These are phyloP conservation scores for Vanrija sp. DNA, from an alignment of 1,284 basidiomycete genomes.

Conservation along the genomic window DNA sequence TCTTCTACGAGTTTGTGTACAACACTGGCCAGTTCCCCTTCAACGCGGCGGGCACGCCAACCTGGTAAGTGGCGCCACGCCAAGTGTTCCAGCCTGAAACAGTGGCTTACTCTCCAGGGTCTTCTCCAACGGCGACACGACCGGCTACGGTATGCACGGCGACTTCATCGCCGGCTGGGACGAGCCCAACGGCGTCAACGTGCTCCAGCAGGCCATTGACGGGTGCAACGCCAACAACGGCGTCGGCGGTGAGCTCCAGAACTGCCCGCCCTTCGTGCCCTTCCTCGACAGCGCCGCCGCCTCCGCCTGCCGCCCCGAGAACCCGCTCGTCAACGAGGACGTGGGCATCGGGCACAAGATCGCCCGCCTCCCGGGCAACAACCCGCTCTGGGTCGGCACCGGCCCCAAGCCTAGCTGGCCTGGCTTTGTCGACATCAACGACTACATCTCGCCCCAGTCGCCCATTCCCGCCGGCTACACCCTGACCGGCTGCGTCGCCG, in stretches of 20 bases:
- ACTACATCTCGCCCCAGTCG: not conserved
- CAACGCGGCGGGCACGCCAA: not conserved
- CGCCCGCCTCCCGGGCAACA: not conserved
- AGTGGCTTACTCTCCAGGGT: constrained; percentile 3
- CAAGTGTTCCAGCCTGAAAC: too few relatives aligned
- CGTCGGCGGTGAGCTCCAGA: constrained; percentile 1
- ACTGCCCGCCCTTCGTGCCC: constrained; percentile 19
- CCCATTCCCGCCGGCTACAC: not conserved
- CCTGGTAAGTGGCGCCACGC: constrained; percentile 3
- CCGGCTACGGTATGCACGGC: constrained; percentile 35
- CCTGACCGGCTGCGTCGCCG: constrained; percentile 27
- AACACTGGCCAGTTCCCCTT: not conserved
- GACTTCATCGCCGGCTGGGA: constrained; percentile 37
- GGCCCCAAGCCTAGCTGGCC: too few relatives aligned
- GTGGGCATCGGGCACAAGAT: constrained; percentile 14
- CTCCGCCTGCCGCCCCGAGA: constrained; percentile 21
- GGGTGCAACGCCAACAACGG: constrained; percentile 13
- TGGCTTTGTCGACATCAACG: not conserved
- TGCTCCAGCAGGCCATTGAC: not conserved
- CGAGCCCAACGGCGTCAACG: constrained; percentile 13
- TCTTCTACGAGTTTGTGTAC: constrained; percentile 43
- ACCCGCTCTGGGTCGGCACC: not conserved
- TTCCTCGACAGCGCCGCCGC: constrained; percentile 23
- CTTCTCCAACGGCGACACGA: constrained; percentile 38
- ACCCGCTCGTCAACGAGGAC: constrained; percentile 25